These are phyloP conservation scores for Phascolomyces articulosus DNA, from an alignment of 371 early-diverging fungal genomes.

Conservation along the genomic window DNA sequence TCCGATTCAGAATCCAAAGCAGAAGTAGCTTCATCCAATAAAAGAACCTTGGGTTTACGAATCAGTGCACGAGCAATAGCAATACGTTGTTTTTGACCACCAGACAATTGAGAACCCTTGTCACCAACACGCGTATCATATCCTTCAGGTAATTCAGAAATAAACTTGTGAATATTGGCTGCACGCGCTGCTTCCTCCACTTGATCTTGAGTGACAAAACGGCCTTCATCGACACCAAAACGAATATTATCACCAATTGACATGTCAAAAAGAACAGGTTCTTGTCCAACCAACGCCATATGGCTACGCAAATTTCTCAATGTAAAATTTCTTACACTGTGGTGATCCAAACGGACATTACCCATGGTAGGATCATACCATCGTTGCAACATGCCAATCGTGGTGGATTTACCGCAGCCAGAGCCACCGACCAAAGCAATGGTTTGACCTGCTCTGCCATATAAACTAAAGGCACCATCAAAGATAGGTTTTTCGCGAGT, in stretches of 20 bases:
- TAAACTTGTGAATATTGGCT: conserved; percentile 82
- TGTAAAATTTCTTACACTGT: conserved; percentile 64
- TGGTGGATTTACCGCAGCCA: conserved; percentile 77
- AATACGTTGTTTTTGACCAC: conserved; percentile 38
- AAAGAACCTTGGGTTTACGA: conserved; percentile 81
- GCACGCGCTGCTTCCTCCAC: conserved; percentile 61
- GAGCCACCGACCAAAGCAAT: conserved; percentile 65
- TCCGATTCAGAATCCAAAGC: conserved; percentile 91
- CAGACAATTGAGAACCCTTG: conserved; percentile 60
- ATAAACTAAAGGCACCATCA: conserved; percentile 69
- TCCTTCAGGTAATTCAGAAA: conserved; percentile 64
- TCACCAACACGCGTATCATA: conserved; percentile 84
- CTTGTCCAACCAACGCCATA: conserved; percentile 88
- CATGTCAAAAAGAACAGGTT: conserved; percentile 80
- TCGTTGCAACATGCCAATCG: conserved; percentile 81
- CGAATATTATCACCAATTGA: conserved; percentile 81
- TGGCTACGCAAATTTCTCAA: conserved; percentile 68
- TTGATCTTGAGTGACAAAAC: conserved; percentile 52
- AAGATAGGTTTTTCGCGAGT: conserved; percentile 80
- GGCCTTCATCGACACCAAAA: conserved; percentile 57
- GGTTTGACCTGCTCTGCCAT: conserved; percentile 73
- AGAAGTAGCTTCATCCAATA: conserved; percentile 97
- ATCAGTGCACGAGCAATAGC: conserved; percentile 67
- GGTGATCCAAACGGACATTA: conserved; percentile 62
- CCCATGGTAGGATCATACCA: conserved; percentile 81